These are phyloP conservation scores for Globisporangium camurandrum DNA, from an alignment of 352 stramenopile species.

Conservation along the genomic window DNA sequence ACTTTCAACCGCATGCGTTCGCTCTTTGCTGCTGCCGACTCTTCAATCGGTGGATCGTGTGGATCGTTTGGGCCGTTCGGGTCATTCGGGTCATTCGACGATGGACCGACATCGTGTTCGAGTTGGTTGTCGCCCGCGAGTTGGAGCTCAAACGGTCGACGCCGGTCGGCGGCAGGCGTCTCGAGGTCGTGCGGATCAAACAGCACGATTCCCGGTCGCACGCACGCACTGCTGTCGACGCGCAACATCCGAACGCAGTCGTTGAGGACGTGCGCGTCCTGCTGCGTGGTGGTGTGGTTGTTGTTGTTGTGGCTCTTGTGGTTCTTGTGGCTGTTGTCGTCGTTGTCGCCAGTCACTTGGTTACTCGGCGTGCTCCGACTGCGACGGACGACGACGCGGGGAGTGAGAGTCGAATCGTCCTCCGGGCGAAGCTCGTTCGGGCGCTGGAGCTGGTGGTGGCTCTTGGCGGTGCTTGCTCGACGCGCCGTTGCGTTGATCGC, in stretches of 20 bases:
- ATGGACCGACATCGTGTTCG: constrained; percentile 8
- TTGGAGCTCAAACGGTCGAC: constrained; percentile 4
- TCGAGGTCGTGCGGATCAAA: constrained; percentile 45
- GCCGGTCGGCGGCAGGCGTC: neutral
- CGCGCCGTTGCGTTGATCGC: neutral
- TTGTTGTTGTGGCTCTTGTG: neutral
- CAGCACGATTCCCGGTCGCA: constrained; percentile 29
- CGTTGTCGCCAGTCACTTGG: neutral
- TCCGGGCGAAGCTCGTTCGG: neutral
- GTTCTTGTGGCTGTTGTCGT: neutral
- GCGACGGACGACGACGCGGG: neutral
- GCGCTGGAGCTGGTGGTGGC: neutral
- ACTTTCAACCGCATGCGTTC: constrained; percentile 36
- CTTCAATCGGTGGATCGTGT: neutral
- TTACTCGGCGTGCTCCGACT: neutral
- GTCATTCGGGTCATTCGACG: neutral
- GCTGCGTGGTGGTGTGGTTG: too few species aligned
- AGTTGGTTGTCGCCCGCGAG: constrained; percentile 17
- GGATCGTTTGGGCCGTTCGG: neutral
- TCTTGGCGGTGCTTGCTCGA: neutral
- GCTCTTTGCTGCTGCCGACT: constrained; percentile 7
- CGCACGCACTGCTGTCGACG: constrained; percentile 3
- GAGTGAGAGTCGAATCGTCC: constrained; percentile 2
- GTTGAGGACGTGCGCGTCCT: neutral
- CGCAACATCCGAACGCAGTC: constrained; percentile 4